Evolutionary conservation across 2,329 filamentous ascomycete species (phyloP), one percentile per base, ranked within the genome.

Genomic region (Monilinia aucupariae): DNA sequence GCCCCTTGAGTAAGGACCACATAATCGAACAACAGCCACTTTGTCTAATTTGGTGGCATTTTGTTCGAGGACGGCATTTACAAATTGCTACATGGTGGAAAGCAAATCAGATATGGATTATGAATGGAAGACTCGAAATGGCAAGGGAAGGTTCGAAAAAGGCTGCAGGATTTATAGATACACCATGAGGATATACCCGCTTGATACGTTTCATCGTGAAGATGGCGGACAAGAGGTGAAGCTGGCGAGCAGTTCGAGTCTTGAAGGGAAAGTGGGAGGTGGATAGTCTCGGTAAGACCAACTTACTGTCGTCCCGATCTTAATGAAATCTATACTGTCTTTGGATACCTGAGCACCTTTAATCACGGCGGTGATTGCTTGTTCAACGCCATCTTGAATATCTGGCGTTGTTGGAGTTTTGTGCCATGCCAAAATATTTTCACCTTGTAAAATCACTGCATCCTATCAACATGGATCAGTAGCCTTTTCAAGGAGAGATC

Each of bases 11-110:
- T 80, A 82, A 2, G 75, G 75, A 3, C 77, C 76, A 48, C 77
- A 79, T 22, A 82, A 73, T 17, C 82, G 78, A 50, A 84, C 70
- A 20, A 84, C 78, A 13, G 81, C 82, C 8, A 85, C 82, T 56
- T 75, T 76, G 13, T 78, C 78, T 7, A 84, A 72, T 17, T 81
- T 77, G 30, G 76, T 74, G 3, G 76, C 74, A 71, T 84, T 79
- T 12, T 78, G 76, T 54, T 81, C 79, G 13, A 81, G 74, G 9
- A 82, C 78, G 7, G 79, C 79, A 64, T 82, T 82, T 52, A 81
- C 76, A 64, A 82, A 81, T 71, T 81, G 78, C 71, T 72, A 56
- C 17, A 25, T 4, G 37, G 27, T 22, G 49, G 49, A 47, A 25
- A 47, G 7, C 0, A 1, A 30, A 25, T 56, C 43, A 56, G 54